Conservation (phyloP, 2,329 filamentous ascomycete species). For the Phaeosphaeria sp. region DNA sequence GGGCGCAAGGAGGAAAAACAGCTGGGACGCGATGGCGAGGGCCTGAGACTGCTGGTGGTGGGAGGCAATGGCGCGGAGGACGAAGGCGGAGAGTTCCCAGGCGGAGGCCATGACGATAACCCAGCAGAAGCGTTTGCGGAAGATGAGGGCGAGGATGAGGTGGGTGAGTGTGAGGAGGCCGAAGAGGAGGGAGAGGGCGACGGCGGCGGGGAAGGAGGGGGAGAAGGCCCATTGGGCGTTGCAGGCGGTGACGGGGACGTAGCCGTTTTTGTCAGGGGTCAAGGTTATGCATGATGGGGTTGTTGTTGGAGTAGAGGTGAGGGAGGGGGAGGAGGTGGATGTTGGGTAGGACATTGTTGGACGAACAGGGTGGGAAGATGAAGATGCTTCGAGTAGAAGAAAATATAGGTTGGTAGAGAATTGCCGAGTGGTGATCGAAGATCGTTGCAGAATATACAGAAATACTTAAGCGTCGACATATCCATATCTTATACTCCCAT, state of each 20-base stretch:
- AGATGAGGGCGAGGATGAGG: constrained; percentile 23
- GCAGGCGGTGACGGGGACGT: constrained; percentile 32
- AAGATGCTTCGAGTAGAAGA: too few species aligned
- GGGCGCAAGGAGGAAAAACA: constrained; percentile 55
- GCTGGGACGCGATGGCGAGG: constrained; percentile 43
- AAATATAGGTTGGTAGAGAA: not conserved
- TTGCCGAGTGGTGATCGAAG: not conserved
- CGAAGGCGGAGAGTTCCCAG: constrained; percentile 55
- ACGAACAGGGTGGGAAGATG: too few species aligned
- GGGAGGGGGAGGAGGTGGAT: not conserved
- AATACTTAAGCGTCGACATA: not conserved
- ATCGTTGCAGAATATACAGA: not conserved
- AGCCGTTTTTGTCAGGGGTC: constrained; percentile 30
- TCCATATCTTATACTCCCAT: not conserved
- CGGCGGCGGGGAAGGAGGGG: constrained; percentile 30
- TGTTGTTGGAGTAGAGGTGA: constrained; percentile 6
- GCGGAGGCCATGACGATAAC: constrained; percentile 53
- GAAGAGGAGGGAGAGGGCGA: constrained; percentile 33
- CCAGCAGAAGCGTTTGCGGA: constrained; percentile 49
- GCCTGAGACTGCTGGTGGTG: constrained; percentile 47
- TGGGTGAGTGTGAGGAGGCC: constrained; percentile 31
- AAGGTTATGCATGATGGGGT: constrained; percentile 29
- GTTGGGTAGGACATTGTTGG: constrained; percentile 22
- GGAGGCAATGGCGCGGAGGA: constrained; percentile 51
- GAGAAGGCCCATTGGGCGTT: constrained; percentile 35